Percentiles rank a stretch among this genome's conserved stretches.
These are phyloP conservation scores for Tribonema minus DNA, from an alignment of 108 stramenopile species.

Conservation along the genomic window DNA sequence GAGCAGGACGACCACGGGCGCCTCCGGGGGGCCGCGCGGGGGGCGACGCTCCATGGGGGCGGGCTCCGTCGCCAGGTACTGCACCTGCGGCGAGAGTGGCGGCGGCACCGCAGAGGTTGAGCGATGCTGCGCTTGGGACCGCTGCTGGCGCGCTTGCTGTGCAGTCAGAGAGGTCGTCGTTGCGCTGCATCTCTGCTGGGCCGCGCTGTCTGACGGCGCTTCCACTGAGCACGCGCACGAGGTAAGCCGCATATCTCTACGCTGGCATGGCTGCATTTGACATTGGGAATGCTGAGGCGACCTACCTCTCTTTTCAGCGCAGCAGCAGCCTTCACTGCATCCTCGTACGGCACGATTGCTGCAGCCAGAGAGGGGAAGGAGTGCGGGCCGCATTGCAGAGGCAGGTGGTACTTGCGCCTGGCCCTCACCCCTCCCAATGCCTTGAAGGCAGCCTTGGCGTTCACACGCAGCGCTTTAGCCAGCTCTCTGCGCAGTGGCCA, in stretches of 20 bases:
- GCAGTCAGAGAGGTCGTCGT: neutral
- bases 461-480: conserved; percentile 13
- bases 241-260: no score
- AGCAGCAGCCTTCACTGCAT: neutral
- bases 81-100: neutral
- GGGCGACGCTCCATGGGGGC: no score
- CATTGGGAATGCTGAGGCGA: no score
- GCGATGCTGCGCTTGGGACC: neutral
- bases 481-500: conserved; percentile 36
- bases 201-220: no score
- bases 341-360: conserved; percentile 17
- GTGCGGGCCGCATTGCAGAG: conserved; percentile 3
- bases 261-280: neutral
- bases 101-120: neutral
- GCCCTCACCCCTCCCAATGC: conserved; percentile 14
- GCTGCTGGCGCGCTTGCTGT: neutral
- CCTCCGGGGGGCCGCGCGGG: neutral
- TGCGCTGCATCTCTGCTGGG: neutral
- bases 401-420: conserved; percentile 4
- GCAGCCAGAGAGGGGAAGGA: conserved; percentile 18
- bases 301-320: neutral
- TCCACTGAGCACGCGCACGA: no score
- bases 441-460: conserved; percentile 14
- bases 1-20: conserved; percentile 28
- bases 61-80: conserved; percentile 18